Base-by-base conservation (phyloP, 805 yeast species). In the Clavispora carvajalis region DNA sequence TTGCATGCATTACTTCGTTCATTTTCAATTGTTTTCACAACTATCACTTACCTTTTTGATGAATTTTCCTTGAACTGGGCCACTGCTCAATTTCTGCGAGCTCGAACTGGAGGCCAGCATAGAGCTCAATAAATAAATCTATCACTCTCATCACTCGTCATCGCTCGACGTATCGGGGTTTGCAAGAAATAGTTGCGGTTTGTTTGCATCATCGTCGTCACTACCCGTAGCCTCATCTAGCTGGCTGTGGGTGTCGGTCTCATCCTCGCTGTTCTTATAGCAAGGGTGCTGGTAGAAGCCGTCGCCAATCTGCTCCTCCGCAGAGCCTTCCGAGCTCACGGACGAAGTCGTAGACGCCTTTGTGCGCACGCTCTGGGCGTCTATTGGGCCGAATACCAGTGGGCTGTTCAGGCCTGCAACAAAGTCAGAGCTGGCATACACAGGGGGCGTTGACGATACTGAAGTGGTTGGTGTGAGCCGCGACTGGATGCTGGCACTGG, bases 121-220 rank as follows among this genome's bases (percentile, higher is more conserved):
- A n/a, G n/a, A n/a, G n/a, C n/a, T n/a, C n/a, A n/a, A n/a, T n/a
- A n/a, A n/a, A n/a, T n/a, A n/a, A n/a, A n/a, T n/a, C n/a, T n/a
- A n/a, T n/a, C n/a, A n/a, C n/a, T n/a, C n/a, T n/a, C n/a, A 13
- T 41, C 45, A 66, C 3, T 67, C 73, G 40, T 66, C 65, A 41
- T 72, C 76, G 36, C 60, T 57, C 29, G 72, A 44, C 15, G 47
- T 22, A 44, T 69, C 85, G 0, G 85, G 85, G 44, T 80, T 80
- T 15, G 82, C 84, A 37, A 80, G 67, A 34, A 67, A 73, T 41
- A 80, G 60, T 18, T 69, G 65, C 51, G 76, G 74, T 18, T 58
- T 56, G 15, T 66, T 70, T 23, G 59, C 63, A 6, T 58, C 56
- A 5, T 65, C 58, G 9, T 51, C 57, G 21, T 52, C 51, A 11